Conservation (phyloP, 2,329 filamentous ascomycete genomes). For the Amphichorda felina region DNA sequence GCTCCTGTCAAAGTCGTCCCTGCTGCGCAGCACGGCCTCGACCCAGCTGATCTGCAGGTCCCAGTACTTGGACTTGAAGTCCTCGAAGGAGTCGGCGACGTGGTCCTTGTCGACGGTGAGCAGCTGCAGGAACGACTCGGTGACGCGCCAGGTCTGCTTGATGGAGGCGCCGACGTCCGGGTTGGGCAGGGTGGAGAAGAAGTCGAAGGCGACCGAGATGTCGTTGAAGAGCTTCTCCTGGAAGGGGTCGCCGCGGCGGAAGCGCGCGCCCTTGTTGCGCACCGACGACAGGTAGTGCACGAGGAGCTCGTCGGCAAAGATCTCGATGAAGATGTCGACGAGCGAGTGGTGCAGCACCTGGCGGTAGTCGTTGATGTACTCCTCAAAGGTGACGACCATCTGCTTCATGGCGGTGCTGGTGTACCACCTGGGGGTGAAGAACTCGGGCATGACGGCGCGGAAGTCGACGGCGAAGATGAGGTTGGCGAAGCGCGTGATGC, state of each 20-base stretch:
- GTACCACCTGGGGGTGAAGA: conserved; percentile 92
- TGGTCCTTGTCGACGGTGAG: conserved; percentile 64
- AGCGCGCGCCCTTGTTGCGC: conserved; percentile 82
- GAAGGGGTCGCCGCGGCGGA: conserved; percentile 77
- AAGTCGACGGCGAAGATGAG: conserved; percentile 91
- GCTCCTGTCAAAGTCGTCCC: conserved; percentile 87
- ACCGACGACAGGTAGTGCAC: conserved; percentile 74
- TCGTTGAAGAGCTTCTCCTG: conserved; percentile 91
- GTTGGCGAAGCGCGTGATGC: conserved; percentile 74
- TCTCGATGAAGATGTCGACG: conserved; percentile 84
- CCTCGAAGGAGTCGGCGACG: conserved; percentile 67
- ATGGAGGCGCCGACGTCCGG: conserved; percentile 60
- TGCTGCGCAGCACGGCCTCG: conserved; percentile 71
- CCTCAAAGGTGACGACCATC: conserved; percentile 88
- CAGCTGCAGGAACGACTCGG: conserved; percentile 71
- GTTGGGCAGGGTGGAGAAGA: conserved; percentile 63
- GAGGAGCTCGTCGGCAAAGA: conserved; percentile 84
- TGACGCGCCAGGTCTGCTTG: conserved; percentile 86
- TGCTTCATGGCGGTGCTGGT: conserved; percentile 75
- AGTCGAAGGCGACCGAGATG: conserved; percentile 78
- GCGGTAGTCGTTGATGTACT: conserved; percentile 84
- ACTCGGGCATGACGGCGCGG: conserved; percentile 66
- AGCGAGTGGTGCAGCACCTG: conserved; percentile 76
- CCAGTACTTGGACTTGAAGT: conserved; percentile 81
- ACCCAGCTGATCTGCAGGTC: conserved; percentile 94